A percentile compares a stretch with the other conserved stretches of the same genome.
phyloP scores from a whole-genome alignment of 768 basidiomycete genomes.

The Amanita jacksonii region DNA sequence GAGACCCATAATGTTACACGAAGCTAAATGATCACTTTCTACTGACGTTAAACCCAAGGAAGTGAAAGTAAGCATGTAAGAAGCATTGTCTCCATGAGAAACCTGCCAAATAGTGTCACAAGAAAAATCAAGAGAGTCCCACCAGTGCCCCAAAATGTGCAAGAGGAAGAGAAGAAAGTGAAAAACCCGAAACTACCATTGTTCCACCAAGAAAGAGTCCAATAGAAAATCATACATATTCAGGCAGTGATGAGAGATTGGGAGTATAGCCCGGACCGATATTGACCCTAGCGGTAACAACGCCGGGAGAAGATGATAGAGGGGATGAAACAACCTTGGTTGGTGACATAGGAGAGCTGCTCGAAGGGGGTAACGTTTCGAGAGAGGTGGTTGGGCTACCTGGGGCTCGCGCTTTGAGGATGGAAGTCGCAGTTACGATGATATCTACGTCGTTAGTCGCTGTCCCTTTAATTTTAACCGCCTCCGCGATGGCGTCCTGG shows the following conservation, averaged over 20 bases:
- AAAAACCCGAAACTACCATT: slow-evolving; percentile 20
- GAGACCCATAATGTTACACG: slow-evolving; percentile 19
- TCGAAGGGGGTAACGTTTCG: slow-evolving; percentile 3
- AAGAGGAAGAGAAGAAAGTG: slow-evolving; percentile 13
- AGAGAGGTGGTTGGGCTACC: slow-evolving; percentile 12
- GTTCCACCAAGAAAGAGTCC: slow-evolving; percentile 17
- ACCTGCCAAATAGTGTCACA: slow-evolving; percentile 1
- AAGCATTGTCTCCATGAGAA: background rate
- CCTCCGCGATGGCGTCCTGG: slow-evolving; percentile 67
- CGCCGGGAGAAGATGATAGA: slow-evolving; percentile 7
- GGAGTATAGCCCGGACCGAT: slow-evolving; percentile 18
- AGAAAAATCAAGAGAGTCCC: slow-evolving; percentile 11
- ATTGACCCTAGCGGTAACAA: slow-evolving; percentile 7
- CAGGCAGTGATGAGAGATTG: slow-evolving; percentile 30
- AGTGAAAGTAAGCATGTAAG: background rate
- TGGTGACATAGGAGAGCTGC: background rate
- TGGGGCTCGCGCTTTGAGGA: slow-evolving; percentile 34
- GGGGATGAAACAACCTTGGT: slow-evolving; percentile 2
- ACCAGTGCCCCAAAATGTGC: slow-evolving; percentile 13
- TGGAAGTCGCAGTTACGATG: slow-evolving; percentile 57
- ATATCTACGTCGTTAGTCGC: slow-evolving; percentile 74
- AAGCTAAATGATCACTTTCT: slow-evolving; percentile 14
- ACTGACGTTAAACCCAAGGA: slow-evolving; percentile 11
- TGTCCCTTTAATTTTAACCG: slow-evolving; percentile 68
- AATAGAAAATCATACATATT: slow-evolving; percentile 27